Percentiles rank a stretch among this genome's conserved stretches.
Conservation (phyloP, 805 yeast species). For the Candida verbasci region DNA sequence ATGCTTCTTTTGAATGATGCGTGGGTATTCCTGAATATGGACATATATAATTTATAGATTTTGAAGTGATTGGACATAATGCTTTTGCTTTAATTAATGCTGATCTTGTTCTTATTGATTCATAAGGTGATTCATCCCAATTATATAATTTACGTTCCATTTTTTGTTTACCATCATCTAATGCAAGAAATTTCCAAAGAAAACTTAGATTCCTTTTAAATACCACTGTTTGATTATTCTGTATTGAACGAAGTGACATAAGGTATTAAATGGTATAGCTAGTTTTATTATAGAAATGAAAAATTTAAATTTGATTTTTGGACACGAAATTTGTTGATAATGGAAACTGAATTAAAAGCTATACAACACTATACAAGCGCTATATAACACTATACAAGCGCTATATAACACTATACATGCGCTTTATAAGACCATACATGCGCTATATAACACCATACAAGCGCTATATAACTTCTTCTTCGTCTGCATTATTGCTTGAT, state of each 20-base stretch:
- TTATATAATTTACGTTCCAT: conserved; percentile 40
- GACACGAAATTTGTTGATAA: too few species aligned
- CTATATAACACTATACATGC: too few species aligned
- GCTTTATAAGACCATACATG: too few species aligned
- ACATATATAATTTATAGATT: conserved; percentile 79
- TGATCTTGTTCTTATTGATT: conserved; percentile 85
- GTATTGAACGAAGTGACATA: conserved; percentile 2
- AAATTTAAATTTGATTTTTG: too few species aligned
- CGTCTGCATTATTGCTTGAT: too few species aligned
- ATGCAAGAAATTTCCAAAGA: conserved; percentile 33
- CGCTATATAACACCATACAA: too few species aligned
- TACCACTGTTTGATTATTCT: neutral
- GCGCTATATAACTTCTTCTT: too few species aligned
- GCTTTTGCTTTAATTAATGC: conserved; percentile 86
- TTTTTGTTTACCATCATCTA: conserved; percentile 29
- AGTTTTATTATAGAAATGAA: too few species aligned
- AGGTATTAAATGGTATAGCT: too few species aligned
- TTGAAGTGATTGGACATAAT: conserved; percentile 83
- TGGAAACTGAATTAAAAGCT: too few species aligned
- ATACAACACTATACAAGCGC: too few species aligned
- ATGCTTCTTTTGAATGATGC: conserved; percentile 84
- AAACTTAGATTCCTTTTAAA: conserved; percentile 28
- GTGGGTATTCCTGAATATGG: conserved; percentile 96
- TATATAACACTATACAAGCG: too few species aligned
- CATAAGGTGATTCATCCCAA: conserved; percentile 91